Evolutionary conservation across 1,284 basidiomycete species (phyloP).

Genomic region (Trichosporon faecale): DNA sequence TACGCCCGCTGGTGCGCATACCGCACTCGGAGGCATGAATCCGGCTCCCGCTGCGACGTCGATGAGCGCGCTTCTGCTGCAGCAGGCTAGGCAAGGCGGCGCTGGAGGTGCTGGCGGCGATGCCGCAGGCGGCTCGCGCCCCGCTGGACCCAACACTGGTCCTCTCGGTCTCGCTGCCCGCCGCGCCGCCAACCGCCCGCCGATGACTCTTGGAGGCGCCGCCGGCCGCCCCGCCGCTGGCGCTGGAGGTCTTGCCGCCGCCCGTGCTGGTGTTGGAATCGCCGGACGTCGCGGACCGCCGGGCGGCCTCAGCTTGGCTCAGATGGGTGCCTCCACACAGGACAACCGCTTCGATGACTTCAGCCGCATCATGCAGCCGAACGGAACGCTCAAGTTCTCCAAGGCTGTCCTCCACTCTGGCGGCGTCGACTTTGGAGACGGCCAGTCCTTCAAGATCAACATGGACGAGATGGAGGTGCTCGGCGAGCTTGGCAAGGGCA

Average conservation of each 20-base stretch:
- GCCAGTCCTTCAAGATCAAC: constrained; percentile 89
- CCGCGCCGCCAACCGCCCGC: constrained; percentile 38
- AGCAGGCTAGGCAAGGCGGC: constrained; percentile 32
- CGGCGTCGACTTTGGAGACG: constrained; percentile 93
- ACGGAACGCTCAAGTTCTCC: constrained; percentile 89
- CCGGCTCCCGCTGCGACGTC: constrained; percentile 41
- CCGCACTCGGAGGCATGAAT: constrained; percentile 19
- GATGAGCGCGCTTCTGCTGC: constrained; percentile 45
- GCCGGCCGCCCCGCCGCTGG: constrained; percentile 19
- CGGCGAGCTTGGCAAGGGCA: constrained; percentile 83
- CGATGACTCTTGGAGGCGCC: constrained; percentile 35
- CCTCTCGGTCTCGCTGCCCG: constrained; percentile 48
- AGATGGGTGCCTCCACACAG: constrained; percentile 19
- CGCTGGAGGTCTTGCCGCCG: constrained; percentile 32
- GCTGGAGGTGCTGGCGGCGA: constrained; percentile 18
- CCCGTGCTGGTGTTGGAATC: constrained; percentile 31
- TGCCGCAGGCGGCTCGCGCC: constrained; percentile 19
- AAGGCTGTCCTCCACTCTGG: constrained; percentile 89
- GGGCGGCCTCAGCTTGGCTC: constrained; percentile 39
- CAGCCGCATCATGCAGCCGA: constrained; percentile 90
- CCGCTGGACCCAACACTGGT: constrained; percentile 41
- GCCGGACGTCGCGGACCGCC: constrained; percentile 44
- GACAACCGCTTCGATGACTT: constrained; percentile 72
- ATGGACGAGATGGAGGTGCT: constrained; percentile 90
- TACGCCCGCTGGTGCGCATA: constrained; percentile 22